Percentiles rank a stretch among this genome's conserved stretches.
Evolutionary conservation across 306 rosid genomes (phyloP).

Genomic region (Castanea sativa): DNA sequence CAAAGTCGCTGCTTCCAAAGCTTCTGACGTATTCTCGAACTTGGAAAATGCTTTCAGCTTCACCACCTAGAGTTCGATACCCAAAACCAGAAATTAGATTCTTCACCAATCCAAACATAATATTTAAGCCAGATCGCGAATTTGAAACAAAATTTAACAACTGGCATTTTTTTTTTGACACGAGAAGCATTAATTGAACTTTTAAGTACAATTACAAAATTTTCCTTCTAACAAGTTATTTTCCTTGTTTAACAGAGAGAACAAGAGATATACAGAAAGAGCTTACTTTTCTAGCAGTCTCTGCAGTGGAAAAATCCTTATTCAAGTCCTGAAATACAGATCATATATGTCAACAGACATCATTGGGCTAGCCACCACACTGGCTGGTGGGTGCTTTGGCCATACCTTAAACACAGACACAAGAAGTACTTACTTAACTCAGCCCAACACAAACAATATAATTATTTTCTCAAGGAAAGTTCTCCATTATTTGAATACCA

Average conservation of each 20-base stretch:
- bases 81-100: conserved; percentile 5
- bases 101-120: not conserved
- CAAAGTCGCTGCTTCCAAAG: conserved; percentile 77
- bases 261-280: not conserved
- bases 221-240: not conserved
- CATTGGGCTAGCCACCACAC: not conserved
- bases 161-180: not conserved
- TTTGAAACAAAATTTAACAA: not conserved
- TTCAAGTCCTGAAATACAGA: conserved; percentile 54
- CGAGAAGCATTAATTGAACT: not conserved
- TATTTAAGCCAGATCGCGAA: not conserved
- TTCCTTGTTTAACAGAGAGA: not conserved
- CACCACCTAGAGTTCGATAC: conserved; percentile 49
- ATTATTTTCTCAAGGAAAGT: not conserved
- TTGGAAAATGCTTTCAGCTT: conserved; percentile 86
- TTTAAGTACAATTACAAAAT: not conserved
- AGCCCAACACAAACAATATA: not conserved
- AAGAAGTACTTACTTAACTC: not conserved
- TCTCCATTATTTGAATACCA: not conserved
- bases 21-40: conserved; percentile 84
- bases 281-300: conserved; percentile 76
- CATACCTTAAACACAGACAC: not conserved
- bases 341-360: not conserved
- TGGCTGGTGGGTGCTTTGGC: too few relatives aligned
- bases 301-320: conserved; percentile 59